Evolutionary conservation across 1,284 basidiomycete genomes (phyloP), one percentile per base, ranked within the genome.

Genomic region (Microbotryum silenes-acaulis): DNA sequence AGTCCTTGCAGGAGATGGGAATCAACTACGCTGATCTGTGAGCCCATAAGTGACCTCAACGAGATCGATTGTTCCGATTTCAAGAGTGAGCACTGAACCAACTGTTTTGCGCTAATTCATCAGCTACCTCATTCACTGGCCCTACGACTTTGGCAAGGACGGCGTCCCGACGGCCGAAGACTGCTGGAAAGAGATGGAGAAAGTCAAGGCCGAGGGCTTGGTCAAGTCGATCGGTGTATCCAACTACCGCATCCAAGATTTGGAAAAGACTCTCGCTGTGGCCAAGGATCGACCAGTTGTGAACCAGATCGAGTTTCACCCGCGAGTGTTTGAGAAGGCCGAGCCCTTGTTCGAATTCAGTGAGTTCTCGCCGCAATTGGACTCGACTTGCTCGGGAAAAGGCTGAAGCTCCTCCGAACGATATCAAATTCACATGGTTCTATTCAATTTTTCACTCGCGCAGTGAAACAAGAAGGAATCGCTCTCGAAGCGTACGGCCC

Each of bases 221-320:
- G 58, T 87, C 46, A 86, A 81, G 74, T 85, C 83, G 48, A 88
- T 93, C 62, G 91, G 91, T 2, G 88, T 94, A 18, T 88, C 85
- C 58, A 93, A 93, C 77, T 91, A 86, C 75, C 80, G 79, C 20
- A 79, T 85, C 21, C 77, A 82, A 62, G 81, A 91, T 67, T 75
- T 92, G 50, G 75, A 84, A 63, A 81, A 81, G 56, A 77, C 91
- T 46, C 72, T 88, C 31, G 78, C 81, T 42, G 79, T 75, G 29
- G 76, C 76, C 42, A 69, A 71, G 59, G 67, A 70, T 52, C 46
- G 51, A 29, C 71, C 58, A 0, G 82, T 83, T 4, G 83, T 88
- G 16, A 91, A 92, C 73, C 90, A 92, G 82, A 83, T 91, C 59
- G 88, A 91, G 73, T 82, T 84, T 61, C 88, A 92, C 73, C 88